Evolutionary conservation across 2,329 filamentous ascomycete genomes (phyloP), one percentile per base, ranked within the genome.

Genomic region (Grosmannia clavigera): DNA sequence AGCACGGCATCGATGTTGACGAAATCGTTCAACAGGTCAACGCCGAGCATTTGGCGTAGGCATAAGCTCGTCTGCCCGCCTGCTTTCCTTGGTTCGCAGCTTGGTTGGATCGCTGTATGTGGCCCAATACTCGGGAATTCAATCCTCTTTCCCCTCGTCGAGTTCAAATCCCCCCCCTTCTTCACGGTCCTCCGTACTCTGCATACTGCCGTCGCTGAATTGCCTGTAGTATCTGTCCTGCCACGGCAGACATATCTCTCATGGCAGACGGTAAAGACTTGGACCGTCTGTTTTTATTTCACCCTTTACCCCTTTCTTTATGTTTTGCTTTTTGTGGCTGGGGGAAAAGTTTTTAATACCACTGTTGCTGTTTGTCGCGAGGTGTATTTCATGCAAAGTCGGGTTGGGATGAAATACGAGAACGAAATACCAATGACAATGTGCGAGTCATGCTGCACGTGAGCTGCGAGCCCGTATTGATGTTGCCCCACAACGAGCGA

Each of bases 11-110:
- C 48, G 64, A 58, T 33, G 61, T 46, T 19, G 59, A 62, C 58
- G 61, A 64, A 50, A 48, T 64, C 14, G 58, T 61, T 43, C 58
- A 61, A 43, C 61, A 62, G 59, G 60, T 64, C 14, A 29, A 57
- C 16, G 59, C 55, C 50, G 56, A 60, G 58, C 59, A 66, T 60
- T 19, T 66, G 33, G 10, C 60, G 3, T 51, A 35, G 22, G 40
- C 31, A 16, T 58, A 19, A 22, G 55, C 40, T 3, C 16, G 43
- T 10, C 46, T 56, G n/a, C 43, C 6, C 22, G 25, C 50, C 4
- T n/a, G 38, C 38, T 40, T 16, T 40, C 12, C 38, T 3, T 12
- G 12, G 22, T 22, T 22, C 22, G 22, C 22, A 22, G 22, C 22
- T 22, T 22, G 22, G 22, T 22, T 22, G 22, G 22, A 22, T 22